These are phyloP conservation scores for Russula lepida DNA, from an alignment of 768 basidiomycete genomes.

Conservation along the genomic window DNA sequence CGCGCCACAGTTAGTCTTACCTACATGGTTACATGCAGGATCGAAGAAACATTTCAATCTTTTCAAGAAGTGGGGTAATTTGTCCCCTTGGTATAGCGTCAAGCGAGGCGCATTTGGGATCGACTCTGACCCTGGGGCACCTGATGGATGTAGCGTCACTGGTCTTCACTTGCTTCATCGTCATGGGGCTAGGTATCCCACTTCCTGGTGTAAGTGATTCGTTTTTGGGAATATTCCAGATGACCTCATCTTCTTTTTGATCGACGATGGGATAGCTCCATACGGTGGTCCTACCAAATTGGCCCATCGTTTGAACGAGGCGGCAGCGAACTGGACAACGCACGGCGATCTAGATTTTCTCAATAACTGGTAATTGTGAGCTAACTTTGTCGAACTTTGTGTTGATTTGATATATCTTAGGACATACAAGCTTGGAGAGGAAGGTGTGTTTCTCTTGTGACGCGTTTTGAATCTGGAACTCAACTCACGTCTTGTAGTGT, in stretches of 20 bases:
- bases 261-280: slow-evolving; percentile 31
- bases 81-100: slow-evolving; percentile 82
- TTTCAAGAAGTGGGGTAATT: slow-evolving; percentile 75
- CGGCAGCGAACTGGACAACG: slow-evolving; percentile 52
- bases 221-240: neutral
- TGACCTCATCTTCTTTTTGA: neutral
- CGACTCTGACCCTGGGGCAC: slow-evolving; percentile 60
- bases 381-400: neutral
- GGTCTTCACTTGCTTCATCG: slow-evolving; percentile 75
- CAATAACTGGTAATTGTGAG: slow-evolving; percentile 60
- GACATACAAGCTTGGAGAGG: slow-evolving; percentile 87
- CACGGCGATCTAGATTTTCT: slow-evolving; percentile 63
- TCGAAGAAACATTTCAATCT: slow-evolving; percentile 46
- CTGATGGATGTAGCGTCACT: slow-evolving; percentile 60
- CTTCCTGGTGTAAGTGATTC: slow-evolving; percentile 45
- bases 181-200: slow-evolving; percentile 70
- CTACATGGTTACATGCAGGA: slow-evolving; percentile 28
- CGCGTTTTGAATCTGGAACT: neutral
- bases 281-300: slow-evolving; percentile 59
- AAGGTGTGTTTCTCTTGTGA: slow-evolving; percentile 38
- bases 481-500: slow-evolving; percentile 38
- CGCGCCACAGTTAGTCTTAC: slow-evolving; percentile 54
- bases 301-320: slow-evolving; percentile 45
- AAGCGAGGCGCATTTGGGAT: slow-evolving; percentile 57
- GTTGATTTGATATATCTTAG: slow-evolving; percentile 30